These are phyloP conservation scores for Hericium erinaceus DNA, from an alignment of 768 basidiomycete genomes.

Conservation along the genomic window DNA sequence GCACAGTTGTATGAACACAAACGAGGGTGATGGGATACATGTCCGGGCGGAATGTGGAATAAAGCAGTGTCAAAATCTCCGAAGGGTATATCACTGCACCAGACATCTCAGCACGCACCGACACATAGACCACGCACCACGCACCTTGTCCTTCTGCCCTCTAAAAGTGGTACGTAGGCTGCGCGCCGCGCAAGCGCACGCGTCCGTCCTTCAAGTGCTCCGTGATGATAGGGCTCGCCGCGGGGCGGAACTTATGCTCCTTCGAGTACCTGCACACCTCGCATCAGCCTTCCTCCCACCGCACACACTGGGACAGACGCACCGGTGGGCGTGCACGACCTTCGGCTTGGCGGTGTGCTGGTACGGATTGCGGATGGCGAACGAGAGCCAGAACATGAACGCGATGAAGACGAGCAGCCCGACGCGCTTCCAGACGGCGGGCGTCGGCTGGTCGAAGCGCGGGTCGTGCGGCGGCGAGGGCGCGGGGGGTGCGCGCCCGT, in stretches of 20 bases:
- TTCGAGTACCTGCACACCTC: constrained; percentile 58
- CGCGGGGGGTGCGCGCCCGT: background rate
- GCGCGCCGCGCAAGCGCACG: constrained; percentile 60
- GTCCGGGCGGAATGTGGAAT: too few species aligned
- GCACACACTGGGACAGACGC: background rate
- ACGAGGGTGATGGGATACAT: too few species aligned
- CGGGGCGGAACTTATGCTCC: constrained; percentile 73
- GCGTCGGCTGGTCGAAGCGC: constrained; percentile 41
- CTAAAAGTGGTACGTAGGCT: constrained; percentile 21
- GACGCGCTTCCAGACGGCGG: constrained; percentile 42
- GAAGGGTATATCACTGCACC: too few species aligned
- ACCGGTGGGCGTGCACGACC: constrained; percentile 59
- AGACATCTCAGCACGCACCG: too few species aligned
- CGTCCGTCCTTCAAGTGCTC: constrained; percentile 67
- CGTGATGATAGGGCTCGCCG: constrained; percentile 77
- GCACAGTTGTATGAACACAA: too few species aligned
- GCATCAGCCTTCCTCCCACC: background rate
- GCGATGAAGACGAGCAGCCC: constrained; percentile 34
- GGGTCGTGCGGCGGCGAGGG: constrained; percentile 22
- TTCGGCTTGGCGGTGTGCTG: constrained; percentile 24
- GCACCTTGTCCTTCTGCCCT: too few species aligned
- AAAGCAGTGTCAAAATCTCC: too few species aligned
- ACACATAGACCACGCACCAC: too few species aligned
- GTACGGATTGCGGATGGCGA: constrained; percentile 17
- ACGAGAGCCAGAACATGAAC: constrained; percentile 31